phyloP scores from a whole-genome alignment of 2,329 filamentous ascomycete species.

The Whalleya microplaca region DNA sequence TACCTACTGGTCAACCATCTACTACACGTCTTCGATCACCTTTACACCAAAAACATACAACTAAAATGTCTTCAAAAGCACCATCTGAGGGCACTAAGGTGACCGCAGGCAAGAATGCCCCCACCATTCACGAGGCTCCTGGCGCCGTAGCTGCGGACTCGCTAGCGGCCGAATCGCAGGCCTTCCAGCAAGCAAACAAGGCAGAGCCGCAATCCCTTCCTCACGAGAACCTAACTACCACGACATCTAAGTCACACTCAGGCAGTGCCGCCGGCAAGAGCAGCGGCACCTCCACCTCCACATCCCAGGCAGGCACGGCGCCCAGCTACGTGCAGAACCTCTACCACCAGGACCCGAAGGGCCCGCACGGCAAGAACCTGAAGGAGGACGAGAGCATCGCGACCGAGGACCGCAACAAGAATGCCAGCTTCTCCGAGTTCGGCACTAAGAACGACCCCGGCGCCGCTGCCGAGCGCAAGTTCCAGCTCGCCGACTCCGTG shows the following conservation, averaged over 20 bases:
- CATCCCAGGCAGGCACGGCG: slow-evolving; percentile 41
- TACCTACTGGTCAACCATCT: background rate
- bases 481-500: slow-evolving; percentile 55
- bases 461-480: slow-evolving; percentile 48
- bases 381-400: slow-evolving; percentile 43
- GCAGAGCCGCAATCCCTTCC: slow-evolving; percentile 57
- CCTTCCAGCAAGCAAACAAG: slow-evolving; percentile 56
- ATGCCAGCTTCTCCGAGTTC: slow-evolving; percentile 46
- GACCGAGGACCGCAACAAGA: slow-evolving; percentile 42
- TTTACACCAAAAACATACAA: slow-evolving; percentile 4
- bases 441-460: slow-evolving; percentile 54
- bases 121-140: slow-evolving; percentile 60
- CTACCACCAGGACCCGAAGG: slow-evolving; percentile 34
- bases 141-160: slow-evolving; percentile 70
- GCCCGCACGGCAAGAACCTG: slow-evolving; percentile 50
- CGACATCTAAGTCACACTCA: slow-evolving; percentile 16
- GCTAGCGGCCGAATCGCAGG: slow-evolving; percentile 71
- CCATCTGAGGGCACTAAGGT: slow-evolving; percentile 47
- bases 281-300: slow-evolving; percentile 53
- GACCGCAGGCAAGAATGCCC: slow-evolving; percentile 50
- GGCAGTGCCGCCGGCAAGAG: slow-evolving; percentile 7
- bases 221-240: slow-evolving; percentile 40
- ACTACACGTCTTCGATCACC: slow-evolving; percentile 8
- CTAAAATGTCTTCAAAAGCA: slow-evolving; percentile 31
- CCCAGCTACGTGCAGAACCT: slow-evolving; percentile 45